Percentiles rank a stretch among this genome's conserved stretches.
Evolutionary conservation across 2,329 filamentous ascomycete genomes (phyloP).

Genomic region (Diaporthe eres): DNA sequence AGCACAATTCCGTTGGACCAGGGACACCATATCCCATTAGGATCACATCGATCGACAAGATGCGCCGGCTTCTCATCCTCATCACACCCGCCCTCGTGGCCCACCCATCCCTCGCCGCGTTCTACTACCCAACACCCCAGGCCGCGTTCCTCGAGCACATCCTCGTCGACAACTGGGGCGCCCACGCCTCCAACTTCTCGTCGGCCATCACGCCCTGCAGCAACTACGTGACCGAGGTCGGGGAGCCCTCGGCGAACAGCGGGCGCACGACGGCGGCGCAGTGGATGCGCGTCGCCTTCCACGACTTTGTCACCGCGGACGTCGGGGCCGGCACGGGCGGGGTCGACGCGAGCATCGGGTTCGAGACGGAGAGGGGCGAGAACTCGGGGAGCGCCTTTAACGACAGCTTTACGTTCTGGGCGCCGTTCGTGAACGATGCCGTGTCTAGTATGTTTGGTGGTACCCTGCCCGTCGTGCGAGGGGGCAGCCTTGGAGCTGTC

Average conservation of each 20-base stretch:
- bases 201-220: constrained; percentile 29
- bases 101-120: background rate
- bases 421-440: constrained; percentile 48
- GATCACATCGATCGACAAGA: background rate
- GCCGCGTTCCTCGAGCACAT: constrained; percentile 24
- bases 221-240: constrained; percentile 32
- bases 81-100: background rate
- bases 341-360: constrained; percentile 50
- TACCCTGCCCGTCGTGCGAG: background rate
- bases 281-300: constrained; percentile 49
- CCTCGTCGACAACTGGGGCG: constrained; percentile 31
- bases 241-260: constrained; percentile 6
- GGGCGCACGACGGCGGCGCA: constrained; percentile 37
- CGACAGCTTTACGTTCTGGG: constrained; percentile 48
- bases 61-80: background rate
- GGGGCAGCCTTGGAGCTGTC: accelerated
- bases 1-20: background rate
- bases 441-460: constrained; percentile 45
- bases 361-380: constrained; percentile 48
- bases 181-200: constrained; percentile 30
- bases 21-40: accelerated
- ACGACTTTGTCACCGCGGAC: constrained; percentile 49
- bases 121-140: constrained; percentile 5
- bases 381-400: constrained; percentile 49
- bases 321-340: constrained; percentile 47